A percentile compares a stretch with the other conserved stretches of the same genome.
phyloP scores from a whole-genome alignment of 768 basidiomycete genomes.

The Amylocystis lapponica region DNA sequence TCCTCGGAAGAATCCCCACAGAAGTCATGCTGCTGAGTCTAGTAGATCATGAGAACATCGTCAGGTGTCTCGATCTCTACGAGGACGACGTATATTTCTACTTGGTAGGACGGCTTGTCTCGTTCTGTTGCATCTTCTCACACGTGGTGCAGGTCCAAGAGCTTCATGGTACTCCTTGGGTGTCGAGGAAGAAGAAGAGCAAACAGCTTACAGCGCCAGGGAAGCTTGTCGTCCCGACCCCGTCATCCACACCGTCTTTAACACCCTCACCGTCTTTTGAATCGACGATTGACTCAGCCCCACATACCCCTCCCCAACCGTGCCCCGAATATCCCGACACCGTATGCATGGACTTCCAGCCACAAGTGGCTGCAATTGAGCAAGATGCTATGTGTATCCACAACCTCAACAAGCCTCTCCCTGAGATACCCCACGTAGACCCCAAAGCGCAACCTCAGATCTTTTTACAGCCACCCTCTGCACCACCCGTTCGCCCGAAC shows the following conservation, averaged over 20 bases:
- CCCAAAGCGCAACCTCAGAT: background rate
- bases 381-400: background rate
- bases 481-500: constrained; percentile 17
- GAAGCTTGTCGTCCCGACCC: constrained; percentile 32
- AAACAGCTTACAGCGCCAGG: constrained; percentile 22
- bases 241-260: constrained; percentile 52
- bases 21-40: constrained; percentile 75
- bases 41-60: constrained; percentile 75
- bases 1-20: constrained; percentile 61
- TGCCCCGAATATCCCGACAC: too few species aligned
- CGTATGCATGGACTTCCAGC: too few species aligned
- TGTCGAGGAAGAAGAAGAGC: constrained; percentile 32
- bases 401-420: background rate
- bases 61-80: constrained; percentile 78
- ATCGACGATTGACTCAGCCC: constrained; percentile 39
- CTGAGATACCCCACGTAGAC: background rate
- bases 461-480: constrained; percentile 8
- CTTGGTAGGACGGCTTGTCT: constrained; percentile 47
- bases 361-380: background rate
- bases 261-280: constrained; percentile 50
- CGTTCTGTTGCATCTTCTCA: constrained; percentile 1
- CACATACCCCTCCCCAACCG: constrained; percentile 32
- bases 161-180: constrained; percentile 90
- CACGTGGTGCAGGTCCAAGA: constrained; percentile 67
- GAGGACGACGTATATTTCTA: constrained; percentile 86